Conservation (phyloP, 768 basidiomycete genomes). For the Auricularia sp. region DNA sequence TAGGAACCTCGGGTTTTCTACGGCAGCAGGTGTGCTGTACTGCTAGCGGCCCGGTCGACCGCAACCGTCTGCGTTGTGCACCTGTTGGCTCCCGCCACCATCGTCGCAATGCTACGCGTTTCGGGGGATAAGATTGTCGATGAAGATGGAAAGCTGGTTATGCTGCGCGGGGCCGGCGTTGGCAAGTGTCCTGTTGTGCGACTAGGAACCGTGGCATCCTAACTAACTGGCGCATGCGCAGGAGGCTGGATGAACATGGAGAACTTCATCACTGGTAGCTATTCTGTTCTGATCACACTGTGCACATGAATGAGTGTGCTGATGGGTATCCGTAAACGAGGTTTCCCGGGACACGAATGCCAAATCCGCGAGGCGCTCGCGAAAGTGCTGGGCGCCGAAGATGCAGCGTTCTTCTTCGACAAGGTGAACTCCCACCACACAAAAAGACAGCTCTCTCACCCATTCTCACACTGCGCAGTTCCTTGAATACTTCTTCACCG, state of each 20-base stretch:
- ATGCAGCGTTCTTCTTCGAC: slow-evolving; percentile 28
- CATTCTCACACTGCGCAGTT: slow-evolving; percentile 14
- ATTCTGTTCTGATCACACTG: background rate
- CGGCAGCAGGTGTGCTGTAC: too few species aligned
- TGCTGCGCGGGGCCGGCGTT: slow-evolving; percentile 18
- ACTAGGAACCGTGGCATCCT: too few species aligned
- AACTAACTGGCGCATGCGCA: background rate
- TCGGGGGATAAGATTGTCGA: slow-evolving; percentile 14
- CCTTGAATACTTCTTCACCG: slow-evolving; percentile 26
- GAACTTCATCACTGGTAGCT: slow-evolving; percentile 11
- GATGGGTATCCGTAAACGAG: background rate
- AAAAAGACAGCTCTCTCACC: background rate
- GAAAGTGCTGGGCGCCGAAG: slow-evolving; percentile 20
- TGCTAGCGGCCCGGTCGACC: too few species aligned
- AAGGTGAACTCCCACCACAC: slow-evolving; percentile 14
- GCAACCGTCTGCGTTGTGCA: too few species aligned
- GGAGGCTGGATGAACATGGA: slow-evolving; percentile 26
- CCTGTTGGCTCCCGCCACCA: too few species aligned
- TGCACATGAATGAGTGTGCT: slow-evolving; percentile 3
- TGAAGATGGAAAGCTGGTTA: slow-evolving; percentile 9
- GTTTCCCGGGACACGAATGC: slow-evolving; percentile 24
- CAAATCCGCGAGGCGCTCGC: slow-evolving; percentile 20
- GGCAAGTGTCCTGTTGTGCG: slow-evolving; percentile 7
- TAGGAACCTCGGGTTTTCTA: too few species aligned
- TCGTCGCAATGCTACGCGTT: slow-evolving; percentile 5